A percentile compares a stretch with the other conserved stretches of the same genome.
Evolutionary conservation across 2,329 filamentous ascomycete genomes (phyloP).

Genomic region (Fusarium ramigenum): DNA sequence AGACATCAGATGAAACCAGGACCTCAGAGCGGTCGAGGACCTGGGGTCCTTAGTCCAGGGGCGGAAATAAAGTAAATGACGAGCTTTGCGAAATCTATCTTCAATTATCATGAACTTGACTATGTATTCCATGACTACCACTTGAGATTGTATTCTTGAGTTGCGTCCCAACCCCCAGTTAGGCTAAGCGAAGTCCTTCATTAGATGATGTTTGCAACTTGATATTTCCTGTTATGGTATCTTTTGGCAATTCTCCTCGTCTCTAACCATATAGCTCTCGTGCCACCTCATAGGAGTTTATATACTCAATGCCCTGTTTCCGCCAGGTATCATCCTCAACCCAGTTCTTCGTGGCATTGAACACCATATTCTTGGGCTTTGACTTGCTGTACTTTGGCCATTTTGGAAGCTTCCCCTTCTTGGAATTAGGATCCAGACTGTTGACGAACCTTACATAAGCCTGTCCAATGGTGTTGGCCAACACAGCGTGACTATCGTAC

Average conservation of each 20-base stretch:
- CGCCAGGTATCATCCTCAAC: constrained; percentile 59
- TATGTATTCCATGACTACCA: neutral
- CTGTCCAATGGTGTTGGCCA: constrained; percentile 51
- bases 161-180: neutral
- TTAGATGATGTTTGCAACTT: neutral
- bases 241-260: neutral
- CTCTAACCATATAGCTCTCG: constrained; percentile 37
- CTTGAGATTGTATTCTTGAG: neutral
- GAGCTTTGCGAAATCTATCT: neutral
- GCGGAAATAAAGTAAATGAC: neutral
- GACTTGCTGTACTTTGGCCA: constrained; percentile 55
- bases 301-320: constrained; percentile 53
- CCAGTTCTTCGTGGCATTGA: constrained; percentile 55
- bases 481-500: constrained; percentile 49
- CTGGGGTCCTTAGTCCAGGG: neutral
- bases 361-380: constrained; percentile 55
- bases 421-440: constrained; percentile 53
- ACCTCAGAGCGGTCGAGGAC: neutral
- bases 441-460: constrained; percentile 57
- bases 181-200: neutral
- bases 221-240: neutral
- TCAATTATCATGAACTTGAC: neutral
- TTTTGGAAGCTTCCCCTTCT: constrained; percentile 44
- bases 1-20: neutral
- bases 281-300: constrained; percentile 38